Evolutionary conservation across 2,329 filamentous ascomycete species (phyloP), one percentile per base, ranked within the genome.

Genomic region (Calonectria naviculata): DNA sequence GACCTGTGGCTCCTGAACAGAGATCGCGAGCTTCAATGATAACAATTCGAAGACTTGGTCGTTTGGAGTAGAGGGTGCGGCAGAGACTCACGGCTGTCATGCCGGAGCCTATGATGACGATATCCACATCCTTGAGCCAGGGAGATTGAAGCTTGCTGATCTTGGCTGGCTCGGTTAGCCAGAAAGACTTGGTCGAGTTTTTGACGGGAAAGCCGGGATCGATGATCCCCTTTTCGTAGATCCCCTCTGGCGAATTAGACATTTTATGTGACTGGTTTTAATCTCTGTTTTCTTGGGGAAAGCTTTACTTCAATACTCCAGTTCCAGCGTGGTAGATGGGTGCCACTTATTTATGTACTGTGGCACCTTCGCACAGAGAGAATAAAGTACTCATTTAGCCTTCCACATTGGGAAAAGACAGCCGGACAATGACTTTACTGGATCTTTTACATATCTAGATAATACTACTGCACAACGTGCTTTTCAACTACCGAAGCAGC

Each of bases 1-100:
- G 36, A 81, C 80, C 71, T 5, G 73, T 75, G 6, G 73, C 71
- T 29, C 73, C 73, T 7, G 65, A 72, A 49, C 76, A 75, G 10
- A 78, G 13, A 24, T 69, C 49, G 1, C 75, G 71, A 19, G 76
- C 75, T 26, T 77, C 75, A 29, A 76, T 7, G 17, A 76, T 29
- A 31, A 70, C 65, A 38, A 77, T 71, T 10, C 67, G 47, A 5
- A 76, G 64, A n/a, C 58, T 49, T 6, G 75, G 65, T 0, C 52
- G 46, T n/a, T 68, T 74, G 2, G 65, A 49, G 12, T 71, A 61
- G 1, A 77, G 68, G 9, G 70, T 72, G 3, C 65, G 62, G 4
- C 61, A 58, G 4, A 76, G 72, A 21, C 67, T 71, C 17, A 67
- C 71, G 5, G 73, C 73, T 0, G 76, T 75, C 67, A 78, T 76